Evolutionary conservation across 192 early-diverging fungal genomes (phyloP).

Genomic region (Backusella tarrabulga): DNA sequence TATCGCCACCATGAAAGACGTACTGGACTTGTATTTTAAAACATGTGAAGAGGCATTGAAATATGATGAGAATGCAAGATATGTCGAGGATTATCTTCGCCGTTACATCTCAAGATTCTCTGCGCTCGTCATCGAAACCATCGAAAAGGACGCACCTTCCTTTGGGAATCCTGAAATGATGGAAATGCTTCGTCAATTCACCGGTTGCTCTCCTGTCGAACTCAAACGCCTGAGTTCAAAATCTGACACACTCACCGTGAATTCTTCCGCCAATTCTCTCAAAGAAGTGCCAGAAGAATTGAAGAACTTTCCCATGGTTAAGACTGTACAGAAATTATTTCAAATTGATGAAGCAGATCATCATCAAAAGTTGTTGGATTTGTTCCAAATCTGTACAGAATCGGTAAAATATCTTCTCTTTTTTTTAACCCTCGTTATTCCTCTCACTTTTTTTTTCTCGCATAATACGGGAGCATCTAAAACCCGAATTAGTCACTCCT

Average conservation of each 20-base stretch:
- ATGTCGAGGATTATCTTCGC: constrained; percentile 35
- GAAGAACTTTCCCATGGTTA: constrained; percentile 14
- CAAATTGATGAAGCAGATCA: constrained; percentile 37
- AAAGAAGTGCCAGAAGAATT: background rate
- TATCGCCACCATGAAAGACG: constrained; percentile 43
- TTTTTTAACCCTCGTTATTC: background rate
- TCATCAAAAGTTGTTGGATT: constrained; percentile 36
- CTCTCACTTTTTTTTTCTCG: background rate
- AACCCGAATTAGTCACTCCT: background rate
- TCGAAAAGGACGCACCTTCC: constrained; percentile 39
- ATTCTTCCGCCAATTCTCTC: background rate
- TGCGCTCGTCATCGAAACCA: constrained; percentile 39
- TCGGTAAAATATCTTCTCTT: constrained; percentile 29
- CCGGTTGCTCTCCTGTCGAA: background rate
- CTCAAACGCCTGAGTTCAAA: constrained; percentile 17
- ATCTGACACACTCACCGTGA: constrained; percentile 39
- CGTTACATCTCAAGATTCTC: constrained; percentile 42
- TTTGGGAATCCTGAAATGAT: constrained; percentile 31
- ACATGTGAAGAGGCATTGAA: constrained; percentile 31
- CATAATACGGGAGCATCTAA: background rate
- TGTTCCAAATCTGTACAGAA: constrained; percentile 42
- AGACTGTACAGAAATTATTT: constrained; percentile 42
- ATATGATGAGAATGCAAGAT: constrained; percentile 22
- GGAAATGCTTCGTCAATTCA: constrained; percentile 19
- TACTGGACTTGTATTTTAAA: constrained; percentile 43